phyloP scores from a whole-genome alignment of 2,329 filamentous ascomycete genomes.

The Leptosphaerulina australis region DNA sequence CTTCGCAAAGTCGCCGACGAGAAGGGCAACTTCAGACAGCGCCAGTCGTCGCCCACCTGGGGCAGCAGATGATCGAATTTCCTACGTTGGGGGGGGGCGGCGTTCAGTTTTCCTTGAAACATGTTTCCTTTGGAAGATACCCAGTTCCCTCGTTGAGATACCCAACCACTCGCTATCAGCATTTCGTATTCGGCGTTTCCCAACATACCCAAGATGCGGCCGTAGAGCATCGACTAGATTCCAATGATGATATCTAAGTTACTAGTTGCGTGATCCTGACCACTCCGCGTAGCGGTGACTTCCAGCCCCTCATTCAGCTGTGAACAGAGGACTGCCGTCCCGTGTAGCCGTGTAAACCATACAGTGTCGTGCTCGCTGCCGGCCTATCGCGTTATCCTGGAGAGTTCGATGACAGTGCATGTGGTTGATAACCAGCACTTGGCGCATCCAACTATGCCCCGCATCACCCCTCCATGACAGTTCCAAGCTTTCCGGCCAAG shows the following conservation, averaged over 20 bases:
- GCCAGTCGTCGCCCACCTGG: constrained; percentile 46
- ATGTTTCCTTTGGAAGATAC: constrained; percentile 34
- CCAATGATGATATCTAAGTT: constrained; percentile 15
- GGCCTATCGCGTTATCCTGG: constrained; percentile 18
- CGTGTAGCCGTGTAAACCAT: constrained; percentile 6
- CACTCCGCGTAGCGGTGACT: constrained; percentile 3
- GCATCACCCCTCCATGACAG: constrained; percentile 12
- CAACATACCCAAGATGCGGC: constrained; percentile 6
- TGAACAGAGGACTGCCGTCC: constrained; percentile 5
- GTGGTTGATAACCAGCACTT: constrained; percentile 13
- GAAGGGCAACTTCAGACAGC: constrained; percentile 49
- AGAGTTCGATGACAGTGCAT: constrained; percentile 19
- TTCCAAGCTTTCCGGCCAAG: constrained; percentile 20
- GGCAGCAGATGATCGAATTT: constrained; percentile 38
- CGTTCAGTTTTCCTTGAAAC: constrained; percentile 20
- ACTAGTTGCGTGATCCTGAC: constrained; percentile 9
- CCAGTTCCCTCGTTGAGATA: constrained; percentile 39
- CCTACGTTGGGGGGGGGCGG: constrained; percentile 11
- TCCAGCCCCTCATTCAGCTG: constrained; percentile 8
- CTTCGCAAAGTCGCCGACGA: constrained; percentile 48
- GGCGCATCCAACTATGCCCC: constrained; percentile 12
- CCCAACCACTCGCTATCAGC: constrained; percentile 35
- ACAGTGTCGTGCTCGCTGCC: neutral
- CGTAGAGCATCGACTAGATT: constrained; percentile 9
- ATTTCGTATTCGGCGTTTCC: constrained; percentile 15